Percentiles rank a stretch among this genome's conserved stretches.
Conservation (phyloP, 768 basidiomycete species). For the Leccinellum albellum region DNA sequence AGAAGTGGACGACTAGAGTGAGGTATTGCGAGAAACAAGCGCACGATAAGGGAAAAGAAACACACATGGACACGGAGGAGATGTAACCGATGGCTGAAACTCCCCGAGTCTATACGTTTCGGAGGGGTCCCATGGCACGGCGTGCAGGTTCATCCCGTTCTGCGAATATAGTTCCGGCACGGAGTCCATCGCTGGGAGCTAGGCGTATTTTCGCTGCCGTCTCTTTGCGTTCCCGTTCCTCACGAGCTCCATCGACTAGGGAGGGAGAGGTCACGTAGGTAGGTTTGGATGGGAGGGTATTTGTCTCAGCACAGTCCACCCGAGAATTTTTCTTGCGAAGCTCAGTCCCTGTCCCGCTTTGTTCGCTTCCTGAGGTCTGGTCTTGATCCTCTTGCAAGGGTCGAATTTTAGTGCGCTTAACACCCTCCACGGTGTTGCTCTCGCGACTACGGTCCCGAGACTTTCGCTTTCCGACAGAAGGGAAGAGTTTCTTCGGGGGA, state of each 20-base stretch:
- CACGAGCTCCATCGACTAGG: slow-evolving; percentile 12
- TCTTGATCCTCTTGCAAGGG: slow-evolving; percentile 3
- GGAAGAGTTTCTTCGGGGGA: slow-evolving; percentile 59
- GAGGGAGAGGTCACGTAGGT: not conserved
- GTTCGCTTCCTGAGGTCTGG: slow-evolving; percentile 17
- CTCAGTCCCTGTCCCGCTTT: not conserved
- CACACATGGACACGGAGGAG: not conserved
- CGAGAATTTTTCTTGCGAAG: not conserved
- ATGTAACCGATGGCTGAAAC: not conserved
- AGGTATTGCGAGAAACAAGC: slow-evolving; percentile 13
- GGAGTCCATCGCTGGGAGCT: slow-evolving; percentile 26
- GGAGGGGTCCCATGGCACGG: slow-evolving; percentile 29
- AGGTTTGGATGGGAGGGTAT: slow-evolving; percentile 6
- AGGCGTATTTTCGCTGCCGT: slow-evolving; percentile 19
- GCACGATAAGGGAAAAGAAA: not conserved
- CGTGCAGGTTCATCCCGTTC: slow-evolving; percentile 30
- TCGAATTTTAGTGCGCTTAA: slow-evolving; percentile 16
- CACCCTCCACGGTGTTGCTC: not conserved
- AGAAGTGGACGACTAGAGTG: slow-evolving; percentile 1
- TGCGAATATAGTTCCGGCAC: slow-evolving; percentile 26
- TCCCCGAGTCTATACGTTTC: slow-evolving; percentile 11
- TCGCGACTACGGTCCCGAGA: slow-evolving; percentile 25
- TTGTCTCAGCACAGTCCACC: slow-evolving; percentile 3
- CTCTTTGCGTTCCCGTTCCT: slow-evolving; percentile 27
- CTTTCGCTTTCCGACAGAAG: slow-evolving; percentile 32